A percentile compares a stretch with the other conserved stretches of the same genome.
Conservation (phyloP, 495 filamentous ascomycete genomes). For the Neurospora intermedia region DNA sequence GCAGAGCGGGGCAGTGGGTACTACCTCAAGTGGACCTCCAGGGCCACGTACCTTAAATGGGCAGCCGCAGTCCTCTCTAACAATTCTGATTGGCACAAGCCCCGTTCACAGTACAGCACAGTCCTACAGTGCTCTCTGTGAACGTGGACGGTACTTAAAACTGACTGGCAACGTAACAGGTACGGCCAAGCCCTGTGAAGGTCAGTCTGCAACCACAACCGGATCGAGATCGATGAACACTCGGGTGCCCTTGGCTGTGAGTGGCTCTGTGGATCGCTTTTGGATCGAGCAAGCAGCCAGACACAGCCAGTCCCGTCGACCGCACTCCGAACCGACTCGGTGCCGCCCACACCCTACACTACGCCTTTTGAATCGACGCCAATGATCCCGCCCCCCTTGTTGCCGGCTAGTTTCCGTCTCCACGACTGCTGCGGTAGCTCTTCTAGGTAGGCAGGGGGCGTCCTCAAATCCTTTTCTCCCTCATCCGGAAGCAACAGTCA, state of each 20-base stretch:
- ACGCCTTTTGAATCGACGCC: background rate
- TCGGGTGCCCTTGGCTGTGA: background rate
- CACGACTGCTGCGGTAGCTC: background rate
- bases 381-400: slow-evolving; percentile 11
- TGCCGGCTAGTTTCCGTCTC: background rate
- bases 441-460: background rate
- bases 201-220: background rate
- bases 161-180: background rate
- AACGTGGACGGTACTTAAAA: background rate
- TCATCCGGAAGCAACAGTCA: background rate
- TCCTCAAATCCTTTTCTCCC: background rate
- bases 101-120: background rate
- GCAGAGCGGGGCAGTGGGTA: background rate
- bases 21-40: background rate
- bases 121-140: background rate
- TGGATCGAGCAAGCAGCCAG: background rate
- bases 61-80: background rate
- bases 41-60: background rate
- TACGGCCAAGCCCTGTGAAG: background rate
- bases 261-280: background rate
- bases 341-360: background rate
- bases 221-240: background rate
- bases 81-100: background rate
- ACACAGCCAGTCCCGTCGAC: background rate
- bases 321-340: background rate